phyloP scores from a whole-genome alignment of 441 rosid species.

The Pelargonium citronellum region DNA sequence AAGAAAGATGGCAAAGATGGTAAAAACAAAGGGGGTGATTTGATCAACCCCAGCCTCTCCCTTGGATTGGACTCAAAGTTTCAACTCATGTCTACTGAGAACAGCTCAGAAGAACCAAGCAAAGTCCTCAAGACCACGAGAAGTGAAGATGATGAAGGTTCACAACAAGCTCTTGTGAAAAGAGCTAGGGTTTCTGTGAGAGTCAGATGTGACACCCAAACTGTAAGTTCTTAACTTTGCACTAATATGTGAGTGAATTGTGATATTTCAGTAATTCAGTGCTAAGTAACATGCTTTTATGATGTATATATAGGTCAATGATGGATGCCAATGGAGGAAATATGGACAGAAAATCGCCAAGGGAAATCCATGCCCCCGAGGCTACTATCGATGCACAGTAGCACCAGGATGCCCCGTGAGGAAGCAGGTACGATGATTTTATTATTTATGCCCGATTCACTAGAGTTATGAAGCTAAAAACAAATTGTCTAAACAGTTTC shows the following conservation, averaged over 20 bases:
- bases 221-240: not conserved
- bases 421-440: not conserved
- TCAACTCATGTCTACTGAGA: too few species aligned
- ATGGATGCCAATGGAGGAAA: constrained; percentile 6
- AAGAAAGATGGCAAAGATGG: not conserved
- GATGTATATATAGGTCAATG: not conserved
- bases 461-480: too few species aligned
- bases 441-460: not conserved
- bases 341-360: not conserved
- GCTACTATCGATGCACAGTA: not conserved
- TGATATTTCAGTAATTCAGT: not conserved
- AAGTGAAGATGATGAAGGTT: not conserved
- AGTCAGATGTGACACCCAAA: not conserved
- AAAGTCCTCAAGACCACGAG: not conserved
- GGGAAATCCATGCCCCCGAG: not conserved
- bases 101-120: not conserved
- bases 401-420: not conserved
- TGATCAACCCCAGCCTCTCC: not conserved
- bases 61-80: not conserved
- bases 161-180: not conserved
- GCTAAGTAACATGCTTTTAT: too few species aligned
- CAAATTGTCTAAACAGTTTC: too few species aligned
- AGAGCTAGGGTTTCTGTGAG: constrained; percentile 3
- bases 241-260: not conserved
- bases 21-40: not conserved